These are phyloP conservation scores for Alternaria panax DNA, from an alignment of 2,329 filamentous ascomycete genomes.

Conservation along the genomic window DNA sequence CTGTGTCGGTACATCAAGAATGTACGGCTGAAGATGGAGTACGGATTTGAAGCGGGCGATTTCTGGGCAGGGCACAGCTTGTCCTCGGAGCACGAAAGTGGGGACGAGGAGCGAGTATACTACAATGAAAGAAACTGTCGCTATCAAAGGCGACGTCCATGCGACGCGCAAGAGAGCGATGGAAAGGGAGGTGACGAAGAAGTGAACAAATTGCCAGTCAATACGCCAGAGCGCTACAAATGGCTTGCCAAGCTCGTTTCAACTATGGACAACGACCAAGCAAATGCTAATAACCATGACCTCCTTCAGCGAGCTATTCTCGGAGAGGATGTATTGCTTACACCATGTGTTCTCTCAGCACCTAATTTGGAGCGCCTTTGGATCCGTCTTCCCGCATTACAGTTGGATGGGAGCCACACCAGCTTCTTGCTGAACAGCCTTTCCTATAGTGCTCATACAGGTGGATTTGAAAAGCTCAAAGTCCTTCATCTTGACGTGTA, in stretches of 20 bases:
- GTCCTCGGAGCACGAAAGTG: not conserved
- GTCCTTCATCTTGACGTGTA: not conserved
- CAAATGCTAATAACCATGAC: not conserved
- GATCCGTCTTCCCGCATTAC: not conserved
- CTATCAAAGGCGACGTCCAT: not conserved
- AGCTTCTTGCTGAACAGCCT: not conserved
- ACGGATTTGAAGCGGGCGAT: not conserved
- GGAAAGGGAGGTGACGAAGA: not conserved
- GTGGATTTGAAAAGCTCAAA: not conserved
- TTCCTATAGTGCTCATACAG: not conserved
- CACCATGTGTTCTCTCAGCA: not conserved
- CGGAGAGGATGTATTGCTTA: not conserved
- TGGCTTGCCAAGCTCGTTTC: not conserved
- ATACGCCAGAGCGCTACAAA: not conserved
- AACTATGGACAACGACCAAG: not conserved
- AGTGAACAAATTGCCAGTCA: not conserved
- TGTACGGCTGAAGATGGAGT: not conserved
- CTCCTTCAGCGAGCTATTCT: not conserved
- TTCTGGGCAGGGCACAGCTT: not conserved
- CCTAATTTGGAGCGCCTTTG: not conserved
- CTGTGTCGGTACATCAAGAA: not conserved
- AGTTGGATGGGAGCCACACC: not conserved
- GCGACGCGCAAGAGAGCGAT: not conserved
- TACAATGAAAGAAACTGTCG: not conserved
- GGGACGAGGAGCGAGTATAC: too few relatives aligned